A percentile compares a stretch with the other conserved stretches of the same genome.
phyloP scores from a whole-genome alignment of 768 basidiomycete species.

The Russula brevipes region DNA sequence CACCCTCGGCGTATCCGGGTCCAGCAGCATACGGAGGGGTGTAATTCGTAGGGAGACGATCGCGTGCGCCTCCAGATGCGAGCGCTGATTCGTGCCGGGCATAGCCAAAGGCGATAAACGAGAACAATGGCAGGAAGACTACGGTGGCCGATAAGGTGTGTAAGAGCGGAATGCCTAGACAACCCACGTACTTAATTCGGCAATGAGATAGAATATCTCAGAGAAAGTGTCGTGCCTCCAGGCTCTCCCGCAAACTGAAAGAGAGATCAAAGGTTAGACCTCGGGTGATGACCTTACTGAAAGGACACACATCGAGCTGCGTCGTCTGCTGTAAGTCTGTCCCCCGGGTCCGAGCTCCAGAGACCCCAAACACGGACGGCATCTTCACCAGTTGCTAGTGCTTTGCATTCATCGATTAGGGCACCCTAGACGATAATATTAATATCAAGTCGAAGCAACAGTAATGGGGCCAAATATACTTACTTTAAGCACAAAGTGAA shows the following conservation, averaged over 20 bases:
- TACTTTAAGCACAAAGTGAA: slow-evolving; percentile 69
- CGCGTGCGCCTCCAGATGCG: slow-evolving; percentile 42
- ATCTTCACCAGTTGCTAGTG: slow-evolving; percentile 34
- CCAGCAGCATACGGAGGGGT: slow-evolving; percentile 29
- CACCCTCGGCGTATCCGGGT: slow-evolving; percentile 24
- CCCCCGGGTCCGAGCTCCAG: slow-evolving; percentile 29
- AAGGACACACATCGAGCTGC: slow-evolving; percentile 45
- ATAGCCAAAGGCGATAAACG: slow-evolving; percentile 61
- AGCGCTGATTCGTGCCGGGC: slow-evolving; percentile 67
- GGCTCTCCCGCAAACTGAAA: slow-evolving; percentile 52
- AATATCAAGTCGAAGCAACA: slow-evolving; percentile 1
- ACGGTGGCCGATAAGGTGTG: background rate
- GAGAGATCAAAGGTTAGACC: slow-evolving; percentile 18
- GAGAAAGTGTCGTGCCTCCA: slow-evolving; percentile 66
- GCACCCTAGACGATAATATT: slow-evolving; percentile 39
- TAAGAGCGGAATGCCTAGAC: background rate
- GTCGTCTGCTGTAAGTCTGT: slow-evolving; percentile 31
- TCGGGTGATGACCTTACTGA: background rate
- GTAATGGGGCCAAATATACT: slow-evolving; percentile 12
- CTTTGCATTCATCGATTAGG: slow-evolving; percentile 52
- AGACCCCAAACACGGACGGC: slow-evolving; percentile 31
- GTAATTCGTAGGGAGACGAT: slow-evolving; percentile 34
- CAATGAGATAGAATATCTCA: slow-evolving; percentile 58
- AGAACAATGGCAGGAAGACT: slow-evolving; percentile 61
- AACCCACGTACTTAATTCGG: slow-evolving; percentile 48